Percentiles rank a stretch among this genome's conserved stretches.
Evolutionary conservation across 1,139 yeast genomes (phyloP).

Genomic region (Geotrichum fermentans): DNA sequence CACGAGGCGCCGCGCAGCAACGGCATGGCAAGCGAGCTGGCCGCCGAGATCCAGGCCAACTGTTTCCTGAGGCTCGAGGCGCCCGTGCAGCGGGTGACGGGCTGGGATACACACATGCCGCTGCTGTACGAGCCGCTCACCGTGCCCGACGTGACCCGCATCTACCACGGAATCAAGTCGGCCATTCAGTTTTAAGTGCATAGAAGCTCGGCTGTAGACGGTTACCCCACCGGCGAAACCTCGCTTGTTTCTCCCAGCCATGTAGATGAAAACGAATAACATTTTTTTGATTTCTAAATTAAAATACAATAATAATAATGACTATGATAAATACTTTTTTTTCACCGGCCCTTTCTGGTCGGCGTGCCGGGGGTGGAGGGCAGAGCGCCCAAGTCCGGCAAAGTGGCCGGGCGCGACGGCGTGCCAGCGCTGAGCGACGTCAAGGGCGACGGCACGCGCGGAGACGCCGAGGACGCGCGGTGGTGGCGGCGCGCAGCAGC

Average conservation of each 20-base stretch:
- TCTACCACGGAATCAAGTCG: slow-evolving; percentile 35
- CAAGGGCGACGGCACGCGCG: too few relatives aligned
- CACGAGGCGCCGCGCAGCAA: slow-evolving; percentile 37
- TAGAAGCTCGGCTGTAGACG: too few relatives aligned
- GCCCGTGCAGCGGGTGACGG: slow-evolving; percentile 38
- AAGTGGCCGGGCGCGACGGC: background rate
- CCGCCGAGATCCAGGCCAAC: slow-evolving; percentile 36
- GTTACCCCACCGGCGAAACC: too few relatives aligned
- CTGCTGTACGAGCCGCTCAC: slow-evolving; percentile 35
- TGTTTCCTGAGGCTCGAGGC: slow-evolving; percentile 36
- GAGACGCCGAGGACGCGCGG: background rate
- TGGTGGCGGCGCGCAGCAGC: background rate
- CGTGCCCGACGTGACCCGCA: slow-evolving; percentile 37
- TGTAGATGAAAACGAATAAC: background rate
- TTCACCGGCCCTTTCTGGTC: background rate
- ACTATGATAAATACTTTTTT: too few relatives aligned
- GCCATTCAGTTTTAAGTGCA: slow-evolving; percentile 29
- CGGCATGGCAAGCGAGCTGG: slow-evolving; percentile 37
- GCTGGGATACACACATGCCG: slow-evolving; percentile 38
- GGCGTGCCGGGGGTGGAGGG: background rate
- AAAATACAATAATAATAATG: too few relatives aligned
- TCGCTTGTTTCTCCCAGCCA: too few relatives aligned
- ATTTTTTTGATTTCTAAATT: too few relatives aligned
- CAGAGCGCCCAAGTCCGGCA: background rate
- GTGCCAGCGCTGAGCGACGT: background rate